Evolutionary conservation across 2,329 filamentous ascomycete species (phyloP), one percentile per base, ranked within the genome.

Genomic region (Calonectria ilicicola): DNA sequence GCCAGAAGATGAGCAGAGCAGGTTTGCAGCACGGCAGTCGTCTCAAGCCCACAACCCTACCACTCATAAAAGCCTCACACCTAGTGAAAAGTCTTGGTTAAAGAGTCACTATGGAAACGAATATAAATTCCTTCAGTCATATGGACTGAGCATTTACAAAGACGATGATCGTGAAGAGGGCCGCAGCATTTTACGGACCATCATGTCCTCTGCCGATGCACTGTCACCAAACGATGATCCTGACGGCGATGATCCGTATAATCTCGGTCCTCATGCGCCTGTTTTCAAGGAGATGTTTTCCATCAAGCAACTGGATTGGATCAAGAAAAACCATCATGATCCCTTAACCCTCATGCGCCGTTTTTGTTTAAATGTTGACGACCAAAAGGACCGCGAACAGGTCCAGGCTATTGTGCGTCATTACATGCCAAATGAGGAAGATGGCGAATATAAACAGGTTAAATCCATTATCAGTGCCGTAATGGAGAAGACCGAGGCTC

Each of bases 101-200:
- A 84, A 83, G 64, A 51, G 77, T 9, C 19, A 84, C 65, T 85
- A 76, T 46, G 69, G 74, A 10, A 72, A 72, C 40, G 82, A 85
- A 70, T 84, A 78, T 70, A 73, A 81, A 12, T 85, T 86, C 67
- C 78, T 86, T 3, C 42, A 29, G 2, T n/a, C 35, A 7, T 67
- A 81, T 68, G 79, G 80, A 0, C 75, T 85, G 23, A 82, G 69
- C 17, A 84, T 85, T 62, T 72, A 81, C 73, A 81, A 83, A 12
- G 82, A 85, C 3, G 81, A 85, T 53, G 80, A 86, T 69, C 83
- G 84, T 29, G 82, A 77, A 60, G 79, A 84, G 64, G 84, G 83
- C 7, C 73, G 42, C 12, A 10, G 15, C 2, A 60, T 60, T 29
- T 27, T 67, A 27, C 26, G 51, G 26, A n/a, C 38, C 19, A 8